Evolutionary conservation across 2,329 filamentous ascomycete genomes (phyloP).

Genomic region (Chrysoporthe puriensis): DNA sequence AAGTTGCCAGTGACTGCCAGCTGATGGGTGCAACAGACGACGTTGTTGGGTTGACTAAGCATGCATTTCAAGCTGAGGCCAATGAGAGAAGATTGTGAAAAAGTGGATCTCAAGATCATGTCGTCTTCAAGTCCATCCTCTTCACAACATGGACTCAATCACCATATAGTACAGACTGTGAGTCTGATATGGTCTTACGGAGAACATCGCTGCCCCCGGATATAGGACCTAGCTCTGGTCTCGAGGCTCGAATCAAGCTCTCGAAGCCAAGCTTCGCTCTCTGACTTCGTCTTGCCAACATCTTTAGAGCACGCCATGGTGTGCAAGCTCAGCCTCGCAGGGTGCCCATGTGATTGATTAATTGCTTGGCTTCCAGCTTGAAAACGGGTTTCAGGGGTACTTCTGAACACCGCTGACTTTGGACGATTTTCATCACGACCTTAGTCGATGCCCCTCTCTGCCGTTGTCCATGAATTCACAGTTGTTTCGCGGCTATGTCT

Average conservation of each 20-base stretch:
- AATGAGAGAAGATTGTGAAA: neutral
- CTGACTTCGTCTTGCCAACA: neutral
- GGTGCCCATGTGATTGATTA: no score
- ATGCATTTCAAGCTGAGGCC: neutral
- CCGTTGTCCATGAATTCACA: neutral
- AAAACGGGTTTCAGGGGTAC: neutral
- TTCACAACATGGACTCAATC: no score
- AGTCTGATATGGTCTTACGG: no score
- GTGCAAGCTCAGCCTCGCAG: neutral
- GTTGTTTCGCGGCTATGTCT: neutral
- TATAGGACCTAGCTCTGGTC: no score
- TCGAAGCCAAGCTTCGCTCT: no score
- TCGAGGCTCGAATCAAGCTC: no score
- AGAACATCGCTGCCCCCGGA: no score
- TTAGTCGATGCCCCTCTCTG: neutral
- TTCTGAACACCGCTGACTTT: neutral
- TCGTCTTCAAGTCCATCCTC: neutral
- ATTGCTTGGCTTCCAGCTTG: neutral
- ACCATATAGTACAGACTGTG: no score
- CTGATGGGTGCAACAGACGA: neutral
- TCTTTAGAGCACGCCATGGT: neutral
- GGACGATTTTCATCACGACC: neutral
- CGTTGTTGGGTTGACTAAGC: slow-evolving; percentile 1
- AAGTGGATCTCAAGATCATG: neutral
- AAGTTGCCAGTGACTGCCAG: neutral